These are phyloP conservation scores for Hypericum androsaemum DNA, from an alignment of 345 rosid species.

Conservation along the genomic window DNA sequence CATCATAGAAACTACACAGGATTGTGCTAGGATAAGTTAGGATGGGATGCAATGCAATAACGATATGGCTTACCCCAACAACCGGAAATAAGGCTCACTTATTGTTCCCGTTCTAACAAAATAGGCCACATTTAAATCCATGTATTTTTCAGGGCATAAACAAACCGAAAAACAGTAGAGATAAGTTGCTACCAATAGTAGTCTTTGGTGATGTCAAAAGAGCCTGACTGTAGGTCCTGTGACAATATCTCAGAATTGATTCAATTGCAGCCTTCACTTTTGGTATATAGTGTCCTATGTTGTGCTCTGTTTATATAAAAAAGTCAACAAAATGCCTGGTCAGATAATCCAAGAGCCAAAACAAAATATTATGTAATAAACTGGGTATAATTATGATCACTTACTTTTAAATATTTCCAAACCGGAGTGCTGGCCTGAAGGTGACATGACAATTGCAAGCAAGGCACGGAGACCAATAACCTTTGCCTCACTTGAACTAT, in stretches of 20 bases:
- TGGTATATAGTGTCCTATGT: conserved; percentile 85
- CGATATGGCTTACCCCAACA: too few species aligned
- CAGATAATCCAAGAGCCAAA: conserved; percentile 3
- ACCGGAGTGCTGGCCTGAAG: conserved; percentile 76
- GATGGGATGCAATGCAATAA: too few species aligned
- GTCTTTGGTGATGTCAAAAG: conserved; percentile 87
- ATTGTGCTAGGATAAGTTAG: too few species aligned
- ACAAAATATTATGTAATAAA: conserved; percentile 9
- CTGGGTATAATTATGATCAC: conserved; percentile 12
- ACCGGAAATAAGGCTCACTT: too few species aligned
- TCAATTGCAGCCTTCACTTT: conserved; percentile 98
- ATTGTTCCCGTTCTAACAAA: too few species aligned
- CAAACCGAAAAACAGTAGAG: conserved; percentile 4
- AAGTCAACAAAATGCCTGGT: conserved; percentile 12
- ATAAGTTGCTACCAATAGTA: conserved; percentile 50
- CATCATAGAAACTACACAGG: too few species aligned
- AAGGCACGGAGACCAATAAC: conserved; percentile 95
- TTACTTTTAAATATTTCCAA: conserved; percentile 86
- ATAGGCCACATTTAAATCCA: not conserved
- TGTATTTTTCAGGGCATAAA: not conserved
- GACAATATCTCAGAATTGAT: conserved; percentile 81
- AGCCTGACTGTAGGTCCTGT: conserved; percentile 77
- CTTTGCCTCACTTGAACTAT: conserved; percentile 90
- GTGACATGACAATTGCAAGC: conserved; percentile 88
- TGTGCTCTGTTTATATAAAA: conserved; percentile 50